A percentile compares a stretch with the other conserved stretches of the same genome.
Conservation (phyloP, 805 yeast genomes). For the Pichia membranifaciens region DNA sequence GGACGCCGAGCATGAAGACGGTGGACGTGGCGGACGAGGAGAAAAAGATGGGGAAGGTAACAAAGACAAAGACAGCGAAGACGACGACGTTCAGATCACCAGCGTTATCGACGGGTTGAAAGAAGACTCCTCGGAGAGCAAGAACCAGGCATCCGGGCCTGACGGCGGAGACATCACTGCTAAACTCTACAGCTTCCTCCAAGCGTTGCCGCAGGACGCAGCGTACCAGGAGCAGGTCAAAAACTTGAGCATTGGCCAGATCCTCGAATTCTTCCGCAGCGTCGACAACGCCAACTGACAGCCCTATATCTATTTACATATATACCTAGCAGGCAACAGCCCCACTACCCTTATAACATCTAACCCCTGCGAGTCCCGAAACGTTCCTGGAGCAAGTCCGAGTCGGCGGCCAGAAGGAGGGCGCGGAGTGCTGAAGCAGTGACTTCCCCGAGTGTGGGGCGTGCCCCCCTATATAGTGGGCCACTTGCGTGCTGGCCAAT, state of each 20-base stretch:
- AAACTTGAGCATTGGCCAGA: conserved; percentile 1
- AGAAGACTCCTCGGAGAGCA: neutral
- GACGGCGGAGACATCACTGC: neutral
- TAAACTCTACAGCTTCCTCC: neutral
- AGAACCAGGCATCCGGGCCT: neutral
- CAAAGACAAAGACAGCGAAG: too few relatives aligned
- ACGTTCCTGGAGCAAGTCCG: neutral
- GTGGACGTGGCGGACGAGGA: too few relatives aligned
- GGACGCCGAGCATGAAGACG: too few relatives aligned
- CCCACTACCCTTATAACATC: too few relatives aligned
- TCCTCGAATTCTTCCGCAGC: neutral
- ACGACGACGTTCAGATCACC: conserved; percentile 1
- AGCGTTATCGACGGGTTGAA: conserved; percentile 2
- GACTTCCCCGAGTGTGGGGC: neutral
- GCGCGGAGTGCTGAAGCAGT: neutral
- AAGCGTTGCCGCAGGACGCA: conserved; percentile 5
- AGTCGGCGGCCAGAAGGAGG: conserved; percentile 3
- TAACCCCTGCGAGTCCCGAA: too few relatives aligned
- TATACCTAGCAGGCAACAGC: too few relatives aligned
- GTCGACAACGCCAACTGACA: neutral
- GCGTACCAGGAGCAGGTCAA: conserved; percentile 1
- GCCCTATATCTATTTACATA: too few relatives aligned
- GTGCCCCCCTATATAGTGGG: too few relatives aligned
- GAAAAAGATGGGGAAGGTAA: too few relatives aligned
- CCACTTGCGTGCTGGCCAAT: too few relatives aligned